phyloP scores from a whole-genome alignment of 176 grass and related monocot species.

The Musa beccarii region DNA sequence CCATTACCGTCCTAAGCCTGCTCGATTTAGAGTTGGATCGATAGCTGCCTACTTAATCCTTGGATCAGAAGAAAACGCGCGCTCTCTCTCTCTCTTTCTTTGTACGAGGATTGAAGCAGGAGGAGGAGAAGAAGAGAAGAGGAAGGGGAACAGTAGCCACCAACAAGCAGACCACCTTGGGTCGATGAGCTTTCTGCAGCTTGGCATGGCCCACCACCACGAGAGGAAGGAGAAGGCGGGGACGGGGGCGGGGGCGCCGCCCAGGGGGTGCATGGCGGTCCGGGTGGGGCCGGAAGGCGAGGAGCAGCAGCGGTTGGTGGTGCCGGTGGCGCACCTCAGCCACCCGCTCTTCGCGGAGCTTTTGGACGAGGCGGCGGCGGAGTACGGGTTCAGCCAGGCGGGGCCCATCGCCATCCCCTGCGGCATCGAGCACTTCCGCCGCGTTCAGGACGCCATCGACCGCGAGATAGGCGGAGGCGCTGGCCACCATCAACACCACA shows the following conservation, averaged over 20 bases:
- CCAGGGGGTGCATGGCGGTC: constrained; percentile 68
- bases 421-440: constrained; percentile 59
- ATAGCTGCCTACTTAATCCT: too few species aligned
- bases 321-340: constrained; percentile 67
- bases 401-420: constrained; percentile 82
- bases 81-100: too few species aligned
- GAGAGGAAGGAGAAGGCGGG: neutral
- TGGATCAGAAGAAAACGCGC: too few species aligned
- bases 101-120: neutral
- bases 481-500: neutral
- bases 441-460: constrained; percentile 47
- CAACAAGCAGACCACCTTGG: neutral
- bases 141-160: neutral
- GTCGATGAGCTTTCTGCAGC: too few species aligned
- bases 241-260: constrained; percentile 14
- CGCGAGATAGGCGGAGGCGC: constrained; percentile 30
- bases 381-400: constrained; percentile 65
- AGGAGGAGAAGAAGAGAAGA: neutral
- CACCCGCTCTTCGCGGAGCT: constrained; percentile 77
- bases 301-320: constrained; percentile 63
- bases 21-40: too few species aligned
- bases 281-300: constrained; percentile 59
- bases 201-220: neutral
- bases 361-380: constrained; percentile 67
- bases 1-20: too few species aligned